These are phyloP conservation scores for Ambrosiella cleistominuta DNA, from an alignment of 2,329 filamentous ascomycete genomes.

Conservation along the genomic window DNA sequence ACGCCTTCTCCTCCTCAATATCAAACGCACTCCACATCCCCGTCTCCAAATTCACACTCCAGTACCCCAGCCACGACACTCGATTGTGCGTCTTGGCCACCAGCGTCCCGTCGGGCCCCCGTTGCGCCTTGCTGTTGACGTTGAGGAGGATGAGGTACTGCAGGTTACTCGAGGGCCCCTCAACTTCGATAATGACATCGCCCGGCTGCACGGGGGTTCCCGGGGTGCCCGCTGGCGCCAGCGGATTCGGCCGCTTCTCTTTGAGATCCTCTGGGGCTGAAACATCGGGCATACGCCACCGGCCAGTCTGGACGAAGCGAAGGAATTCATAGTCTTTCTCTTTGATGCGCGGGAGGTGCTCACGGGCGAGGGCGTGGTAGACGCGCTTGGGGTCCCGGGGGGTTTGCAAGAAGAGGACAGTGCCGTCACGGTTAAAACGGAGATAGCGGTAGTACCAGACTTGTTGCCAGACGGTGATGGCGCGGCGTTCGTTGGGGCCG, in stretches of 20 bases:
- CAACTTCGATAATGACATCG: constrained; percentile 68
- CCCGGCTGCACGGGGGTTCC: constrained; percentile 34
- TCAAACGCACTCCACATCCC: constrained; percentile 80
- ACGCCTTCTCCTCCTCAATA: constrained; percentile 45
- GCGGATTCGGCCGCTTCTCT: too few species aligned
- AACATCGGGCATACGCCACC: constrained; percentile 29
- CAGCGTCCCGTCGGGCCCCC: too few species aligned
- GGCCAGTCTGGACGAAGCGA: constrained; percentile 18
- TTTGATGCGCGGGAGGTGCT: constrained; percentile 39
- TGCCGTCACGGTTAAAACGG: constrained; percentile 83
- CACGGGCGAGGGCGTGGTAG: constrained; percentile 63
- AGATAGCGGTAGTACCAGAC: constrained; percentile 97
- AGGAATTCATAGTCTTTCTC: constrained; percentile 2
- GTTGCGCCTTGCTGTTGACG: too few species aligned
- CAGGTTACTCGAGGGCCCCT: constrained; percentile 30
- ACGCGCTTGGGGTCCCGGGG: constrained; percentile 73
- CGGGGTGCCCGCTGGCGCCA: too few species aligned
- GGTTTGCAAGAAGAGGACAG: constrained; percentile 61
- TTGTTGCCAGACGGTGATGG: constrained; percentile 74
- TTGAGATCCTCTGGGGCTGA: too few species aligned
- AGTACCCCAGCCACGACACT: constrained; percentile 73
- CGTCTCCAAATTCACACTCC: constrained; percentile 75
- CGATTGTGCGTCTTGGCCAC: constrained; percentile 53
- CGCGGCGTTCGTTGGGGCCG: constrained; percentile 45
- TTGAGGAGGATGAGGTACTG: too few species aligned